These are phyloP conservation scores for Ascosphaera apis DNA, from an alignment of 2,329 filamentous ascomycete genomes.

Conservation along the genomic window DNA sequence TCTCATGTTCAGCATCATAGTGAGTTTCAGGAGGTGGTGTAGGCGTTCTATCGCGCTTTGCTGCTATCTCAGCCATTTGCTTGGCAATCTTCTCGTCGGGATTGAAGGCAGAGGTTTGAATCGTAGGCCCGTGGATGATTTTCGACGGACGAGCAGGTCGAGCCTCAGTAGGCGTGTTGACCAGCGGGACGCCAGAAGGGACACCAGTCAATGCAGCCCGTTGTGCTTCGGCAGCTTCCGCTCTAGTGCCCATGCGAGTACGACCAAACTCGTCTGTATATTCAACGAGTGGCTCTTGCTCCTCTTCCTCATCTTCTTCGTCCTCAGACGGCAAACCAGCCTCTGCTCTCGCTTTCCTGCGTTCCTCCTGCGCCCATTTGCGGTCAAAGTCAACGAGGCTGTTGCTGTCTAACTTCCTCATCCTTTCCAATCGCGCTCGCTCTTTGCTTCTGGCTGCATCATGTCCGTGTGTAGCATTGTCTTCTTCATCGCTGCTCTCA, in stretches of 20 bases:
- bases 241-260: conserved; percentile 46
- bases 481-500: conserved; percentile 12
- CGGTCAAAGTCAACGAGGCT: conserved; percentile 77
- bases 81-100: conserved; percentile 39
- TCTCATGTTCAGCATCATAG: conserved; percentile 67
- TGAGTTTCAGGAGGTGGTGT: conserved; percentile 64
- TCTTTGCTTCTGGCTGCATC: conserved; percentile 6
- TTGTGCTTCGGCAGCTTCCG: conserved; percentile 42
- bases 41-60: conserved; percentile 51
- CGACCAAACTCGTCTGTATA: conserved; percentile 85
- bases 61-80: conserved; percentile 57
- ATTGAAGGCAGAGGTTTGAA: conserved; percentile 67
- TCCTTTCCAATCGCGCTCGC: conserved; percentile 22
- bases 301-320: conserved; percentile 22
- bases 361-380: conserved; percentile 63
- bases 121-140: conserved; percentile 63
- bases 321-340: conserved; percentile 15
- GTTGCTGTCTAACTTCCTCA: conserved; percentile 27
- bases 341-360: conserved; percentile 10
- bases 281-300: conserved; percentile 46
- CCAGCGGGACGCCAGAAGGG: conserved; percentile 26
- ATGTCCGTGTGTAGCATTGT: conserved; percentile 4
- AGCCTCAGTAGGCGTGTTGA: conserved; percentile 7
- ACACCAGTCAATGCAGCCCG: conserved; percentile 18
- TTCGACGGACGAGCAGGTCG: conserved; percentile 35